Evolutionary conservation across 805 yeast species (phyloP), one percentile per base, ranked within the genome.

Genomic region (Spathaspora hagerdaliae): DNA sequence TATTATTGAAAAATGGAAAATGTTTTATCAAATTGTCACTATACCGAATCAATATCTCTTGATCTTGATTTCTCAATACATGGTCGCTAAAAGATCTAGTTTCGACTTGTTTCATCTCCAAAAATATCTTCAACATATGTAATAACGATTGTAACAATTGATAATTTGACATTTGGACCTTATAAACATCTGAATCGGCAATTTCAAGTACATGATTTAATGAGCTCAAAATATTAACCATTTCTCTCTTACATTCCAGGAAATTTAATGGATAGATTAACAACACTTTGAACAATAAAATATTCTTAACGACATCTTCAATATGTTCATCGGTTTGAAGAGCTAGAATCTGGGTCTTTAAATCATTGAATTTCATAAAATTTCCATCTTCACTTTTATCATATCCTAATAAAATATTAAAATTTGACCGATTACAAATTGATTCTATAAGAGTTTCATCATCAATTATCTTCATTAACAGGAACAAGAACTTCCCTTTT

Each of bases 91-190:
- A 13, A 3, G 33, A 31, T 24, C 27, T 15, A 7, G 40, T 40
- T 31, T 54, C 61, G 26, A 54, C 44, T 33, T 38, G 42, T 38
- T 46, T 46, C 31, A 46, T 42, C 34, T 58, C 66, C 14, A 62
- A 50, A 31, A 56, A 46, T n/a, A 64, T 48, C 45, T 61, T 64
- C 24, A 66, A 45, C 8, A 65, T 44, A 36, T 65, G 69, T 19
- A 66, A 51, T 13, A 66, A 50, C 27, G 62, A 67, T n/a, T 64
- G 66, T 14, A 63, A 50, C 14, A 64, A 42, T 42, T 65, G 68
- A 50, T 59, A 63, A 43, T 65, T 66, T 27, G 66, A 58, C 13
- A 65, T 50, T 41, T 61, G 58, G 7, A 56, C 45, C 45, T 61
- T 58, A 13, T 55, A 47, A 5, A 50, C 29, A 33, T 47, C 48